A percentile compares a stretch with the other conserved stretches of the same genome.
Conservation (phyloP, 805 yeast species). For the Wickerhamiella bombiphila region DNA sequence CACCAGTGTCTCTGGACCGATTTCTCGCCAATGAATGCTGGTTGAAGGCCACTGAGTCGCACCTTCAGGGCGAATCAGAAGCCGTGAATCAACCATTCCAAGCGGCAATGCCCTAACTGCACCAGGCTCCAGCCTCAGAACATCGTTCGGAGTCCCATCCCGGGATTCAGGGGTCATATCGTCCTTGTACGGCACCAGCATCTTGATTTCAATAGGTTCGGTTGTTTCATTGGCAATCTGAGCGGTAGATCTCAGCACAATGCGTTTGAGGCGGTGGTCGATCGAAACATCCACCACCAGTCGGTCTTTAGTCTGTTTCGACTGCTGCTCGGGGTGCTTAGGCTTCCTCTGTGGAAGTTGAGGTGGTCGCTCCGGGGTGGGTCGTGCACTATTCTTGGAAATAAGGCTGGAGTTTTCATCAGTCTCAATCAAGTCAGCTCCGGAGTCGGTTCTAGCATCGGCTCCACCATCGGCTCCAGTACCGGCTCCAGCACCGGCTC, state of each 20-base stretch:
- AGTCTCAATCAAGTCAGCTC: no score
- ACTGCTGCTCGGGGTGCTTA: background rate
- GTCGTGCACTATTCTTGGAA: no score
- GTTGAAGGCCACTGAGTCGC: conserved; percentile 49
- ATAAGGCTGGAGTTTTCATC: no score
- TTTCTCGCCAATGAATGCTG: conserved; percentile 48
- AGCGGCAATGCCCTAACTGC: conserved; percentile 58
- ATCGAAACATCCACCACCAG: conserved; percentile 56
- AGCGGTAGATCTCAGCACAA: conserved; percentile 65
- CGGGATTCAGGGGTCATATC: conserved; percentile 23
- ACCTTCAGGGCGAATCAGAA: conserved; percentile 49
- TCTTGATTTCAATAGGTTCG: conserved; percentile 32
- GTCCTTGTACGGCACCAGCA: no score
- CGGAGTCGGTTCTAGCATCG: no score
- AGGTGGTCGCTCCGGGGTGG: no score
- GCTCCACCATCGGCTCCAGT: background rate
- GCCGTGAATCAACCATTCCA: conserved; percentile 38
- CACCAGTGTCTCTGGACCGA: conserved; percentile 39
- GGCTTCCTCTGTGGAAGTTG: no score
- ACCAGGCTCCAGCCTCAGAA: conserved; percentile 36
- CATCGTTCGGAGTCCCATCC: conserved; percentile 24
- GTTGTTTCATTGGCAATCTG: conserved; percentile 53
- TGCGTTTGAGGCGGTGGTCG: conserved; percentile 61
- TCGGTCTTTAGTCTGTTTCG: conserved; percentile 36
- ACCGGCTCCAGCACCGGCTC: no score